Percentiles rank a stretch among this genome's conserved stretches.
Conservation (phyloP, 306 rosid genomes). For the Ammopiptanthus mongolicus region DNA sequence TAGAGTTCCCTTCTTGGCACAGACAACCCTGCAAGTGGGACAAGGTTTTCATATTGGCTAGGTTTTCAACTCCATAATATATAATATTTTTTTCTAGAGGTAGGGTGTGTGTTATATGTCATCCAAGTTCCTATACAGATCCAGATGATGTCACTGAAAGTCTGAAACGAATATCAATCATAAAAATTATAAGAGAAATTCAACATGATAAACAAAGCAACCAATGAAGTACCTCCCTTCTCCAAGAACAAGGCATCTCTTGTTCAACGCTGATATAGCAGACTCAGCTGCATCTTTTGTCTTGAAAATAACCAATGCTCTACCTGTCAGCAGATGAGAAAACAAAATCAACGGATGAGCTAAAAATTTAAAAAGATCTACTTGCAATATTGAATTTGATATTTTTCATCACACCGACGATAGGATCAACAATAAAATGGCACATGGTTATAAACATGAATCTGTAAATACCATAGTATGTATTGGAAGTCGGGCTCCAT, state of each 20-base stretch:
- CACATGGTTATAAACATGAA: background rate
- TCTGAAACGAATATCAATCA: background rate
- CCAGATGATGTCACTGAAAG: background rate
- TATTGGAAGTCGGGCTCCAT: slow-evolving; percentile 18
- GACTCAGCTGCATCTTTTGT: slow-evolving; percentile 39
- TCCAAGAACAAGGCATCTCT: slow-evolving; percentile 46
- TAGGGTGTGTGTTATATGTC: background rate
- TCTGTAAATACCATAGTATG: slow-evolving; percentile 37
- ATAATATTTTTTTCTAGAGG: background rate
- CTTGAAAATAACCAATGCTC: slow-evolving; percentile 62
- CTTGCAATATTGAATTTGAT: background rate
- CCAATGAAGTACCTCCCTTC: slow-evolving; percentile 50
- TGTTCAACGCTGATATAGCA: slow-evolving; percentile 32
- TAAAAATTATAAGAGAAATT: background rate
- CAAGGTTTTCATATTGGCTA: background rate
- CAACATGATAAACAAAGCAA: background rate
- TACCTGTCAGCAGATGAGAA: slow-evolving; percentile 36
- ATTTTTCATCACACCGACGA: background rate
- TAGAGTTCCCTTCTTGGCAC: slow-evolving; percentile 29
- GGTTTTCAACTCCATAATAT: background rate
- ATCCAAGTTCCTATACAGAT: background rate
- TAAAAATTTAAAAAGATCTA: background rate
- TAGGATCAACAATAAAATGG: background rate
- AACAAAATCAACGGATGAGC: slow-evolving; percentile 15
- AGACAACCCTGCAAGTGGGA: slow-evolving; percentile 28